phyloP scores from a whole-genome alignment of 2,329 filamentous ascomycete species.

The Didymella sp. region DNA sequence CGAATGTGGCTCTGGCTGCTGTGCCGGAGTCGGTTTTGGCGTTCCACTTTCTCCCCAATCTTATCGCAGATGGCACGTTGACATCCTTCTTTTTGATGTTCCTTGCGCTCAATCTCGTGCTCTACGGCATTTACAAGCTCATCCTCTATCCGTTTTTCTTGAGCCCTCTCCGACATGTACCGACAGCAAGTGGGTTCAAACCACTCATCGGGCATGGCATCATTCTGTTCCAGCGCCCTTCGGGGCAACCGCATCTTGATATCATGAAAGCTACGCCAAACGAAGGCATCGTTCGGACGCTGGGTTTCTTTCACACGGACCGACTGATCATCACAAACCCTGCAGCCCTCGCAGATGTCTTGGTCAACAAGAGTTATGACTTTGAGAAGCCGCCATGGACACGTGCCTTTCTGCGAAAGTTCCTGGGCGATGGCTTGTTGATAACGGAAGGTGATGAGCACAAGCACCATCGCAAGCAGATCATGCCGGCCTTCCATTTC shows the following conservation, averaged over 20 bases:
- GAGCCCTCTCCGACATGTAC: constrained; percentile 51
- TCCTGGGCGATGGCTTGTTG: constrained; percentile 60
- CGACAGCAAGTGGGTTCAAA: constrained; percentile 35
- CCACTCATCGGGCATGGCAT: constrained; percentile 50
- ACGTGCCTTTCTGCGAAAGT: constrained; percentile 55
- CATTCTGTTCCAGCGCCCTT: constrained; percentile 44
- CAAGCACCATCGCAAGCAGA: constrained; percentile 68
- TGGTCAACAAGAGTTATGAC: constrained; percentile 62
- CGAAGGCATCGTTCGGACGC: constrained; percentile 51
- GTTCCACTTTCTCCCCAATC: constrained; percentile 30
- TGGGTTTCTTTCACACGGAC: constrained; percentile 49
- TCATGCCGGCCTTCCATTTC: constrained; percentile 85
- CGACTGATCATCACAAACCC: constrained; percentile 50
- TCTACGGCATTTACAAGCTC: constrained; percentile 30
- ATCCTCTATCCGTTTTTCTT: constrained; percentile 50
- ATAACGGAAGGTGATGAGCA: constrained; percentile 60
- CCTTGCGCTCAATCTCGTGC: constrained; percentile 23
- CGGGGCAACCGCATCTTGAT: constrained; percentile 41
- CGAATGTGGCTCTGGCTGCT: constrained; percentile 27
- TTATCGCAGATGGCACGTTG: constrained; percentile 25
- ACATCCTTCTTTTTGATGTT: constrained; percentile 28
- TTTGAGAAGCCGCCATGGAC: constrained; percentile 59
- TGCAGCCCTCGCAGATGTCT: constrained; percentile 57
- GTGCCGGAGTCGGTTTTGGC: constrained; percentile 29
- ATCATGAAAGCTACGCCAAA: constrained; percentile 51